Conservation (phyloP, 176 grass and related monocot genomes). For the Tillandsia leiboldiana region DNA sequence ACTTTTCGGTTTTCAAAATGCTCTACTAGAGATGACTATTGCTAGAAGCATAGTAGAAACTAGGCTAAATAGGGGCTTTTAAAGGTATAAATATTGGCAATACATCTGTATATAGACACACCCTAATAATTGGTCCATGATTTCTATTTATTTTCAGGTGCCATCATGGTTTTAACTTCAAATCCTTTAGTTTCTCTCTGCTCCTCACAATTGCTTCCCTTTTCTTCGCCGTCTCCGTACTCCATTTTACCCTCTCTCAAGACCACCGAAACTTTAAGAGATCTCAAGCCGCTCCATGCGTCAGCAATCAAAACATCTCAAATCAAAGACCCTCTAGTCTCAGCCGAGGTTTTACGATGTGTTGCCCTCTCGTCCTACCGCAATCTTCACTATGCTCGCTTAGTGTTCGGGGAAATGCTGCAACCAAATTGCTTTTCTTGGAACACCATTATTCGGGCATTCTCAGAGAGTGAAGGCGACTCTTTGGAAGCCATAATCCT, state of each 20-base stretch:
- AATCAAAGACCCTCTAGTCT: conserved; percentile 22
- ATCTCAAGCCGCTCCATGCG: conserved; percentile 29
- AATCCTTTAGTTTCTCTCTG: neutral
- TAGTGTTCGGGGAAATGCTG: conserved; percentile 32
- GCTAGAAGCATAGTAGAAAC: too few relatives aligned
- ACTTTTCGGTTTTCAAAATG: too few relatives aligned
- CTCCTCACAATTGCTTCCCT: neutral
- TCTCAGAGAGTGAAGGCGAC: conserved; percentile 18
- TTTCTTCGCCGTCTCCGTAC: neutral
- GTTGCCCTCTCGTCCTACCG: conserved; percentile 13
- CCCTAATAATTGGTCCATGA: neutral
- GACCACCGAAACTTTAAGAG: conserved; percentile 15
- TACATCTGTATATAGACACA: too few relatives aligned
- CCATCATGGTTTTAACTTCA: conserved; percentile 16
- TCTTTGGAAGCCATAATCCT: conserved; percentile 12
- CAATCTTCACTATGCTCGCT: conserved; percentile 20
- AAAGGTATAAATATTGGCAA: too few relatives aligned
- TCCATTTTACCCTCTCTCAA: conserved; percentile 22
- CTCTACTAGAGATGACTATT: too few relatives aligned
- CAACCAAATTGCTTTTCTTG: conserved; percentile 35
- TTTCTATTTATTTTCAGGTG: neutral
- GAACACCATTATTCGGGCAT: conserved; percentile 35
- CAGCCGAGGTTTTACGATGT: conserved; percentile 23
- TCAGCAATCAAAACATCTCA: conserved; percentile 28
- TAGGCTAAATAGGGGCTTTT: too few relatives aligned